Conservation (phyloP, 2,329 filamentous ascomycete genomes). For the Fusarium sp. region DNA sequence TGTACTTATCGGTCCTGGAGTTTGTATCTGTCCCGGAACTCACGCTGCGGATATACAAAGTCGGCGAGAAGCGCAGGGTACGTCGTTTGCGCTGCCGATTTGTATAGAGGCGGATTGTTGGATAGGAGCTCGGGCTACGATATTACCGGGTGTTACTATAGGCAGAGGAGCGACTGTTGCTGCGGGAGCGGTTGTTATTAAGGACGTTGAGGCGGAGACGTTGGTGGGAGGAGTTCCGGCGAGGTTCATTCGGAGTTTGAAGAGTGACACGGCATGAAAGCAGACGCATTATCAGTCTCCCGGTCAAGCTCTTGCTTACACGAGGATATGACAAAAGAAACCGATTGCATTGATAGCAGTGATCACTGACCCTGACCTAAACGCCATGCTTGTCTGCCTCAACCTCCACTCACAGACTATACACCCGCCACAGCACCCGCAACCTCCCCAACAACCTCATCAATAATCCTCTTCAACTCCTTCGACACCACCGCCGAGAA, state of each 20-base stretch:
- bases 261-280: neutral
- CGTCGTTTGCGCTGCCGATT: conserved; percentile 14
- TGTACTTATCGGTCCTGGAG: conserved; percentile 1
- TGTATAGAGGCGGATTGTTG: conserved; percentile 9
- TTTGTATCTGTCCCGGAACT: conserved; percentile 9
- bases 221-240: conserved; percentile 19
- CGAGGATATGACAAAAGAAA: accelerated
- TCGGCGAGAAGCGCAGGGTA: neutral
- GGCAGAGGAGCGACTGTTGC: conserved; percentile 11
- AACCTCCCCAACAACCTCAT: conserved; percentile 15
- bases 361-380: neutral
- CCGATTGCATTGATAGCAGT: neutral
- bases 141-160: conserved; percentile 3
- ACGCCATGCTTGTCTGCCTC: neutral
- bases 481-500: conserved; percentile 30
- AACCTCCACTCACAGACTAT: neutral
- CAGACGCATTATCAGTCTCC: too few species aligned
- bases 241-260: conserved; percentile 4
- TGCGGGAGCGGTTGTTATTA: conserved; percentile 5
- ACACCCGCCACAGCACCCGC: neutral
- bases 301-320: neutral
- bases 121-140: conserved; percentile 12
- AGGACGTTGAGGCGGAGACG: conserved; percentile 13
- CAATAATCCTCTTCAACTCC: conserved; percentile 7
- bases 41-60: neutral